Percentiles rank a stretch among this genome's conserved stretches.
phyloP scores from a whole-genome alignment of 345 rosid genomes.

The Corchorus capsularis region DNA sequence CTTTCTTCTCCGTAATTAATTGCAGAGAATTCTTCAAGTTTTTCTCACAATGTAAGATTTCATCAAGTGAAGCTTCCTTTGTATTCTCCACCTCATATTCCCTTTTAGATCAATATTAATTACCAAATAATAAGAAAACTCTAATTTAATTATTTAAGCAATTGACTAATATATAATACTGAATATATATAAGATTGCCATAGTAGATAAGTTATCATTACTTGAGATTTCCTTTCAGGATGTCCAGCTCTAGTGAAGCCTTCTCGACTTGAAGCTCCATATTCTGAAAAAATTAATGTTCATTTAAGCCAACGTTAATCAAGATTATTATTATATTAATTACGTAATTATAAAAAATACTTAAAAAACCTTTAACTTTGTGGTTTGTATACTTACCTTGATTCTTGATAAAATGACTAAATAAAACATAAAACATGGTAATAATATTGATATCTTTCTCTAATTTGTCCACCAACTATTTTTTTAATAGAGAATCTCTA shows the following conservation, averaged over 20 bases:
- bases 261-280: conserved; percentile 5
- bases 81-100: neutral
- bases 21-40: conserved; percentile 4
- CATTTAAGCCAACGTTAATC: neutral
- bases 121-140: neutral
- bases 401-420: neutral
- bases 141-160: too few species aligned
- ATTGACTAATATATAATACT: neutral
- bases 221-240: conserved; percentile 1
- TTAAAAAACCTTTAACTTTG: neutral
- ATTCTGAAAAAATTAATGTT: neutral
- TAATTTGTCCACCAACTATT: too few species aligned
- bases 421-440: too few species aligned
- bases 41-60: conserved; percentile 6
- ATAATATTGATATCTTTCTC: too few species aligned
- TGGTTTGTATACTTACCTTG: conserved; percentile 4
- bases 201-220: neutral
- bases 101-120: neutral
- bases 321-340: too few species aligned
- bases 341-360: neutral
- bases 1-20: conserved; percentile 5
- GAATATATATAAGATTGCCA: neutral
- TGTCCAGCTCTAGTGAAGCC: neutral
- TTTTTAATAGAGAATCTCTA: conserved; percentile 24
- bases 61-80: conserved; percentile 1